Evolutionary conservation across 306 rosid genomes (phyloP).

Genomic region (Dalbergia cultrata): DNA sequence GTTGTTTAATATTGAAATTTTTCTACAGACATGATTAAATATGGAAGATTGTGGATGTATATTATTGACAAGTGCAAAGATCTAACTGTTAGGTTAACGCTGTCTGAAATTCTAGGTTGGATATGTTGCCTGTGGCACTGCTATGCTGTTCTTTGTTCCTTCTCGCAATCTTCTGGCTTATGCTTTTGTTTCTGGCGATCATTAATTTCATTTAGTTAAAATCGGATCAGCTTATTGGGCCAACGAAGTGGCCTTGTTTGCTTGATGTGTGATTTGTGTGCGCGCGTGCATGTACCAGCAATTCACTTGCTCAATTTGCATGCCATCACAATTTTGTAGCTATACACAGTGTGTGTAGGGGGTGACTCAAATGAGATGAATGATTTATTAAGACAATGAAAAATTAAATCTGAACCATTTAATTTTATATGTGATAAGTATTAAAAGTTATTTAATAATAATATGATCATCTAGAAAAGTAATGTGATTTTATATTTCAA

Average conservation of each 20-base stretch:
- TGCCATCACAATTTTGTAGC: not conserved
- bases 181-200: not conserved
- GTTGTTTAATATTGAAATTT: constrained; percentile 14
- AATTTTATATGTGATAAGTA: too few species aligned
- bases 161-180: not conserved
- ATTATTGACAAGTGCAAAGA: constrained; percentile 25
- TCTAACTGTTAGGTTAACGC: constrained; percentile 12
- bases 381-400: too few species aligned
- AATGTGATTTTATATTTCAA: too few species aligned
- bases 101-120: constrained; percentile 33
- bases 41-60: constrained; percentile 44
- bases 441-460: too few species aligned
- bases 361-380: too few species aligned
- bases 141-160: not conserved
- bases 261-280: not conserved
- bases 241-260: not conserved
- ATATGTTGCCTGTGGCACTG: constrained; percentile 26
- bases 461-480: too few species aligned
- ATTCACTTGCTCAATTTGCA: not conserved
- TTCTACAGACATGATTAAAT: constrained; percentile 26
- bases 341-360: too few species aligned
- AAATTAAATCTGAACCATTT: too few species aligned
- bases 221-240: constrained; percentile 16
- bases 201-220: not conserved
- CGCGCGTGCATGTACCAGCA: not conserved